A percentile compares a stretch with the other conserved stretches of the same genome.
Conservation (phyloP, 2,329 filamentous ascomycete genomes). For the Calonectria montana region DNA sequence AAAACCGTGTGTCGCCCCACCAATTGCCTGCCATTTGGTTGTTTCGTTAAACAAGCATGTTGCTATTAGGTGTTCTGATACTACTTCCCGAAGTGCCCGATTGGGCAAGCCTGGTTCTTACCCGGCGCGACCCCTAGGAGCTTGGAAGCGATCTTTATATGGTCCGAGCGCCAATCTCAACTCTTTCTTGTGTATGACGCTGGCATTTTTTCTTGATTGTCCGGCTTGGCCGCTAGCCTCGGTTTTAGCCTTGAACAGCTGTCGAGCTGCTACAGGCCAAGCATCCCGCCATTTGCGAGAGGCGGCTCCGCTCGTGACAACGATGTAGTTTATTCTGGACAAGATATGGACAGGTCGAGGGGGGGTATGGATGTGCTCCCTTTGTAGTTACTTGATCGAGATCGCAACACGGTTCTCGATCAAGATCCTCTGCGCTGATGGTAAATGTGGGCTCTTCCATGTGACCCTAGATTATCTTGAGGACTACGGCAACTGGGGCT, state of each 20-base stretch:
- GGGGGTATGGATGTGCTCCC: background rate
- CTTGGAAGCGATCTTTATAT: background rate
- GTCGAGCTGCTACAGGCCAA: background rate
- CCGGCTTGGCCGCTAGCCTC: background rate
- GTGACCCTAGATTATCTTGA: background rate
- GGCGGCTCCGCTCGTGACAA: background rate
- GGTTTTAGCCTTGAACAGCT: background rate
- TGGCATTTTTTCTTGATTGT: background rate
- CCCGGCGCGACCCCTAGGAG: background rate
- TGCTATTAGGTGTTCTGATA: background rate
- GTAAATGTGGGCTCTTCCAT: background rate
- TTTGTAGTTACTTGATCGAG: too few species aligned
- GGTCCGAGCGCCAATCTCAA: background rate
- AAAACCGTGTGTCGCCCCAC: background rate
- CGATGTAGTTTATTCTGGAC: background rate
- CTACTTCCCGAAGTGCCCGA: slow-evolving; percentile 1
- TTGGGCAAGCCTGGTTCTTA: background rate
- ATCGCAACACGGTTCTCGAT: too few species aligned
- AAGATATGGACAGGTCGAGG: too few species aligned
- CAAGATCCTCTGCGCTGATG: background rate
- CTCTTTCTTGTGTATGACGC: background rate
- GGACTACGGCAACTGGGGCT: background rate
- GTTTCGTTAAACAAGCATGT: background rate
- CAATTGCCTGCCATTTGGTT: background rate
- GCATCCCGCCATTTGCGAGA: background rate